phyloP scores from a whole-genome alignment of 2,329 filamentous ascomycete genomes.

The Ophiostoma australiae region DNA sequence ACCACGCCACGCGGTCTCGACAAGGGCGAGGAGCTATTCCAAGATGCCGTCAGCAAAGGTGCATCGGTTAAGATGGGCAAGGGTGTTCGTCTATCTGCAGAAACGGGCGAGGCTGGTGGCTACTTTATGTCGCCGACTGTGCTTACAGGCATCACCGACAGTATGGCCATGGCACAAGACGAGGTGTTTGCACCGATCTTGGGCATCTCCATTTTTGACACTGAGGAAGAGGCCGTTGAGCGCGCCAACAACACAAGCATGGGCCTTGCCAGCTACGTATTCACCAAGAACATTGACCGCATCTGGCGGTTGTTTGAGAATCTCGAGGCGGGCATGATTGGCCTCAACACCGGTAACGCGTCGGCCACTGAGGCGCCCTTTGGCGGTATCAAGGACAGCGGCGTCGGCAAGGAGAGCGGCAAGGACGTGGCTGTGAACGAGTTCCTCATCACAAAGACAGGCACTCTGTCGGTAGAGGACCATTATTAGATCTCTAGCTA shows the following conservation, averaged over 20 bases:
- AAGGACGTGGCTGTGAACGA: constrained; percentile 46
- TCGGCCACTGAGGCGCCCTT: constrained; percentile 44
- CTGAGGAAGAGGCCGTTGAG: constrained; percentile 50
- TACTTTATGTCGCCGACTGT: constrained; percentile 65
- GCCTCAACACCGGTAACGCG: constrained; percentile 39
- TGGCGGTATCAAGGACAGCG: constrained; percentile 46
- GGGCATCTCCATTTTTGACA: constrained; percentile 52
- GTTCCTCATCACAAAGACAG: constrained; percentile 44
- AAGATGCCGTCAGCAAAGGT: constrained; percentile 59
- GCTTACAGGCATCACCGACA: constrained; percentile 43
- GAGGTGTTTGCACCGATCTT: constrained; percentile 57
- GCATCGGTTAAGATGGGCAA: constrained; percentile 61
- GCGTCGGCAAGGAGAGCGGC: constrained; percentile 45
- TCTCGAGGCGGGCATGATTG: constrained; percentile 51
- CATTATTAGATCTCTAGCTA: constrained; percentile 31
- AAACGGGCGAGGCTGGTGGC: constrained; percentile 38
- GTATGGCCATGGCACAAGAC: constrained; percentile 47
- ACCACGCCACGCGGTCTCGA: constrained; percentile 52
- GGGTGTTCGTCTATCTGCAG: constrained; percentile 38
- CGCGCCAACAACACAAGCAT: constrained; percentile 55
- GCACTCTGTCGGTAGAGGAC: constrained; percentile 41
- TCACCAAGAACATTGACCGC: constrained; percentile 46
- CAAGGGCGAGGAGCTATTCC: constrained; percentile 56
- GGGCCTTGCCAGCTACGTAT: constrained; percentile 46
- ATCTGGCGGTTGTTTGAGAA: constrained; percentile 55